A percentile compares a stretch with the other conserved stretches of the same genome.
phyloP scores from a whole-genome alignment of 768 basidiomycete genomes.

The Neoboletus magnificus region DNA sequence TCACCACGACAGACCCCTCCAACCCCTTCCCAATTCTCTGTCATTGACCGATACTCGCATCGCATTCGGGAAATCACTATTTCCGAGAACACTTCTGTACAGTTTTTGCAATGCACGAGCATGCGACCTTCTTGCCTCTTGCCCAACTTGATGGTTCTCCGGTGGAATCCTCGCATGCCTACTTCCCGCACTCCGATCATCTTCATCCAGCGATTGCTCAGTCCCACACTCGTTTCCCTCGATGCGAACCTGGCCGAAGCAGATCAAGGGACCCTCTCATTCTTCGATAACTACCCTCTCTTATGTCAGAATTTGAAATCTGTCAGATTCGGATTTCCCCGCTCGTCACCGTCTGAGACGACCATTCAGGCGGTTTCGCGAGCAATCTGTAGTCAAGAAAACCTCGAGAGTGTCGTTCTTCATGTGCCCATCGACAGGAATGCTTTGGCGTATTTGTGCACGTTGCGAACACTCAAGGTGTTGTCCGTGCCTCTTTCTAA shows the following conservation, averaged over 20 bases:
- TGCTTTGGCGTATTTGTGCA: slow-evolving; percentile 5
- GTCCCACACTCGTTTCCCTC: slow-evolving; percentile 8
- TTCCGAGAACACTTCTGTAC: not conserved
- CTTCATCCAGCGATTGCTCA: slow-evolving; percentile 11
- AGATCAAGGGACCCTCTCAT: slow-evolving; percentile 3
- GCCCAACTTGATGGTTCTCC: slow-evolving; percentile 8
- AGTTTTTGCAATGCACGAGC: slow-evolving; percentile 7
- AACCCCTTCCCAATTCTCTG: not conserved
- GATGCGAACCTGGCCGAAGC: not conserved
- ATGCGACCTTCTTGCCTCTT: slow-evolving; percentile 1
- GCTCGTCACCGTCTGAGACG: not conserved
- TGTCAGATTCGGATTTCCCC: not conserved
- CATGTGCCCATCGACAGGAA: not conserved
- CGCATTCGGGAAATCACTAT: slow-evolving; percentile 6
- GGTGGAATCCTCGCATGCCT: not conserved
- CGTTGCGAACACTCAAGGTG: slow-evolving; percentile 4
- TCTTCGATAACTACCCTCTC: slow-evolving; percentile 9
- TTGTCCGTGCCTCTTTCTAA: not conserved
- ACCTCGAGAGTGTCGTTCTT: not conserved
- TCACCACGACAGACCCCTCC: slow-evolving; percentile 1
- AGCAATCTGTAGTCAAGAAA: not conserved
- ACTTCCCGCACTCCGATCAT: not conserved
- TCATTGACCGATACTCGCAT: slow-evolving; percentile 4
- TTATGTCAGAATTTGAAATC: slow-evolving; percentile 1
- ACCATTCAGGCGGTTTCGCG: slow-evolving; percentile 2